Evolutionary conservation across 345 rosid genomes (phyloP).

Genomic region (Sisymbrium altissimum): DNA sequence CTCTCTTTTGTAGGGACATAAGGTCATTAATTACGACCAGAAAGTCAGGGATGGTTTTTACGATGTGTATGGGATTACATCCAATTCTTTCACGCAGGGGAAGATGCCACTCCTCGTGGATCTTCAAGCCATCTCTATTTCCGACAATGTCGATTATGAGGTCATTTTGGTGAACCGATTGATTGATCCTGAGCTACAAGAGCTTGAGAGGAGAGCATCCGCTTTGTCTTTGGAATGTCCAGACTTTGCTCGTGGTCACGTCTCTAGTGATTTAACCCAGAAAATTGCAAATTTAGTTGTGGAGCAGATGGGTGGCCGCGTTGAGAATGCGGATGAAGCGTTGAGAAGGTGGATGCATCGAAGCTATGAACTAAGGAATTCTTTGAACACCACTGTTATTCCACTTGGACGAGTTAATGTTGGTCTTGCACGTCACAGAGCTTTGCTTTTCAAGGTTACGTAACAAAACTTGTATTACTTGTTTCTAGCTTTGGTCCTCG

Average conservation of each 20-base stretch:
- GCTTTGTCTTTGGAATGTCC: conserved; percentile 48
- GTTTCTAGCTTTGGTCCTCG: not conserved
- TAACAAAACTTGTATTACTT: conserved; percentile 3
- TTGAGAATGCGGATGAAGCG: conserved; percentile 80
- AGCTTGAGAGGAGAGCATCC: conserved; percentile 62
- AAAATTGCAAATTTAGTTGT: conserved; percentile 92
- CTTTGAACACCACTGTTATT: conserved; percentile 57
- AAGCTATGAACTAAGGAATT: conserved; percentile 55
- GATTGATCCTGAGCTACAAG: conserved; percentile 66
- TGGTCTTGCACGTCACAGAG: conserved; percentile 96
- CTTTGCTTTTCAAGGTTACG: conserved; percentile 90
- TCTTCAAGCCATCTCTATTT: conserved; percentile 67
- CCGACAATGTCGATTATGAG: conserved; percentile 66
- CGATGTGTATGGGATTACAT: conserved; percentile 67
- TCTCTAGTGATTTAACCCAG: conserved; percentile 60
- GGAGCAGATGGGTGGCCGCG: conserved; percentile 88
- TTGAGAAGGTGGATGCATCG: conserved; percentile 66
- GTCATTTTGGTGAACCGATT: conserved; percentile 73
- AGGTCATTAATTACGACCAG: conserved; percentile 78
- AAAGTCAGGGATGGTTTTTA: conserved; percentile 87
- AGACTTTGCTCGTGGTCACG: conserved; percentile 41
- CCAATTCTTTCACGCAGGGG: conserved; percentile 58
- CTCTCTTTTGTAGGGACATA: conserved; percentile 55
- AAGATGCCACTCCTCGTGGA: conserved; percentile 85
- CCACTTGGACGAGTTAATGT: conserved; percentile 85